These are phyloP conservation scores for Vitis hybrid DNA, from an alignment of 177 flowering plant species.

Conservation along the genomic window DNA sequence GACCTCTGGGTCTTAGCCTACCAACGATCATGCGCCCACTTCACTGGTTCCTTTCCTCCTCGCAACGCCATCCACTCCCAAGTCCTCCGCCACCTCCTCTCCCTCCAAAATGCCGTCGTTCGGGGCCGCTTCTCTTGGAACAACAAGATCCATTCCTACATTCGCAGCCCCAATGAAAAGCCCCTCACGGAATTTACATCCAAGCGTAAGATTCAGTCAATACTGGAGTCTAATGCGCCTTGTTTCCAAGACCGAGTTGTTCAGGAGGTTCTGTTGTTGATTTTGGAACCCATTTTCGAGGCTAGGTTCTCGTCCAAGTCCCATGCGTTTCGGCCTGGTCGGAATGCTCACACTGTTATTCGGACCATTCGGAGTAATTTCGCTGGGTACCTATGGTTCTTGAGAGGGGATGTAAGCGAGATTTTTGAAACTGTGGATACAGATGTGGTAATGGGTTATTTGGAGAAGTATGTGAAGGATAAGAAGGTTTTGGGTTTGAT, in stretches of 20 bases:
- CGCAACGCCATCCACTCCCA: conserved; percentile 57
- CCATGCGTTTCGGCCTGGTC: conserved; percentile 82
- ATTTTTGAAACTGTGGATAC: conserved; percentile 42
- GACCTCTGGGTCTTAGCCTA: conserved; percentile 94
- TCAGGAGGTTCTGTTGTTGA: conserved; percentile 81
- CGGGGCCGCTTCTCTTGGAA: conserved; percentile 59
- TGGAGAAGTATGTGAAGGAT: conserved; percentile 74
- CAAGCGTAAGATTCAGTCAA: conserved; percentile 41
- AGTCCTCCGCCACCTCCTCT: conserved; percentile 52
- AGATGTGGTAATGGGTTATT: conserved; percentile 50
- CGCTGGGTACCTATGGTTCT: conserved; percentile 91
- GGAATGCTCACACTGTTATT: conserved; percentile 84
- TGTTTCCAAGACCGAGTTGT: conserved; percentile 84
- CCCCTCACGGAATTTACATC: conserved; percentile 36
- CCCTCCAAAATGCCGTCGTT: conserved; percentile 72
- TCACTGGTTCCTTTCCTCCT: conserved; percentile 82
- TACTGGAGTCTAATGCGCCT: conserved; percentile 46
- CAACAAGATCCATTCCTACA: conserved; percentile 34
- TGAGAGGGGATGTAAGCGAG: conserved; percentile 76
- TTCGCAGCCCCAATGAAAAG: conserved; percentile 70
- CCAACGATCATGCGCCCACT: conserved; percentile 78
- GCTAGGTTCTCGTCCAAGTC: conserved; percentile 71
- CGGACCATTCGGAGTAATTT: conserved; percentile 85
- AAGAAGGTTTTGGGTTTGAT: conserved; percentile 69
- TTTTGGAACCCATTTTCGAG: conserved; percentile 86